phyloP scores from a whole-genome alignment of 1,284 basidiomycete species.

The Golubevia pallescens region DNA sequence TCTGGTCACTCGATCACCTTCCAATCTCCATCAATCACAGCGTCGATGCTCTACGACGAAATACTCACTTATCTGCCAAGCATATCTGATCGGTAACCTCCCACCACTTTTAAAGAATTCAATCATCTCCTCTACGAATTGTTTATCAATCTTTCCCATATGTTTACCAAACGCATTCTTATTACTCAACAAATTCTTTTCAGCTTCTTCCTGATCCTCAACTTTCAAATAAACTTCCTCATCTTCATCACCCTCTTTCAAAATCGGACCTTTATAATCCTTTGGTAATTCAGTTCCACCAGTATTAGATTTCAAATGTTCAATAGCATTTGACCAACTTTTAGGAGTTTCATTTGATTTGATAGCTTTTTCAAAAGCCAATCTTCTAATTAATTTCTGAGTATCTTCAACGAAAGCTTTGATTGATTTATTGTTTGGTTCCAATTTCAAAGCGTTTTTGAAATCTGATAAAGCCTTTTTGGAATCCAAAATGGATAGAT shows the following conservation, averaged over 20 bases:
- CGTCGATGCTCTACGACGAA: too few species aligned
- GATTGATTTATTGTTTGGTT: slow-evolving; percentile 46
- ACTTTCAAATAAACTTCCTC: not conserved
- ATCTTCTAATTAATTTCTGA: slow-evolving; percentile 49
- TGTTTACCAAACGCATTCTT: slow-evolving; percentile 11
- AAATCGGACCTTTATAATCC: slow-evolving; percentile 45
- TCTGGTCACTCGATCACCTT: too few species aligned
- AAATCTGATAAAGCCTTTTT: slow-evolving; percentile 55
- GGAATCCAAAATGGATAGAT: slow-evolving; percentile 21
- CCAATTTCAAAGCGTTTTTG: slow-evolving; percentile 33
- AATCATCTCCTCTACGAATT: slow-evolving; percentile 86
- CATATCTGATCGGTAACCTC: slow-evolving; percentile 76
- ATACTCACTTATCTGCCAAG: slow-evolving; percentile 82
- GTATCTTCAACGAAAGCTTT: slow-evolving; percentile 53
- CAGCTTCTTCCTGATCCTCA: slow-evolving; percentile 10
- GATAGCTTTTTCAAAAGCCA: slow-evolving; percentile 59
- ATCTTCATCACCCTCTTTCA: slow-evolving; percentile 25
- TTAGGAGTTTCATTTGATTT: slow-evolving; percentile 43
- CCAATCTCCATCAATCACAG: too few species aligned
- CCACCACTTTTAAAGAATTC: slow-evolving; percentile 91
- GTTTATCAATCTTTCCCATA: slow-evolving; percentile 66
- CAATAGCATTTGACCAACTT: slow-evolving; percentile 27
- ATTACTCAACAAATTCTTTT: slow-evolving; percentile 23
- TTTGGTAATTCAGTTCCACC: slow-evolving; percentile 31
- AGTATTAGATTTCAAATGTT: slow-evolving; percentile 39